Evolutionary conservation across 306 rosid species (phyloP).

Genomic region (Delonix regia): DNA sequence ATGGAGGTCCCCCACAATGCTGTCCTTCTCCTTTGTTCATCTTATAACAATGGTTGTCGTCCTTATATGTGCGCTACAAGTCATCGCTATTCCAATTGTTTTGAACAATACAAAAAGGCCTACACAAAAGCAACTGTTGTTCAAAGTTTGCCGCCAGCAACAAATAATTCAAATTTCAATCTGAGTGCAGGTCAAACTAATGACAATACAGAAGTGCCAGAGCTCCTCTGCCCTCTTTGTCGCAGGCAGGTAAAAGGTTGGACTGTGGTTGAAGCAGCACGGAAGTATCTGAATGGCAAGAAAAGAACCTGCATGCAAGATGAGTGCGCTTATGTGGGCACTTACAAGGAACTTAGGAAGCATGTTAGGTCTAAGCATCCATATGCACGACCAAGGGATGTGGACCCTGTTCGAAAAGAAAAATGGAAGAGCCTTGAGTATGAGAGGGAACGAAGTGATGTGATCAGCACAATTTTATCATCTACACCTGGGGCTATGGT

Average conservation of each 20-base stretch:
- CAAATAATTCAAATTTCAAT: conserved; percentile 45
- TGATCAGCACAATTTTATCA: conserved; percentile 86
- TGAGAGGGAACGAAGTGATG: conserved; percentile 92
- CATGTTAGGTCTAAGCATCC: conserved; percentile 91
- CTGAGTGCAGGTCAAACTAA: conserved; percentile 50
- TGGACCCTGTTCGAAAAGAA: conserved; percentile 83
- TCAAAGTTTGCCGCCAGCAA: conserved; percentile 51
- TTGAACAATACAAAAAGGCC: conserved; percentile 92
- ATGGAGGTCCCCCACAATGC: conserved; percentile 99
- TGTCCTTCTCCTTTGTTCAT: conserved; percentile 94
- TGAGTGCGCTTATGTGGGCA: conserved; percentile 78
- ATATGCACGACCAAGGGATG: conserved; percentile 84
- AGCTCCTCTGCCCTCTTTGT: conserved; percentile 97
- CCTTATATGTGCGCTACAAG: conserved; percentile 98
- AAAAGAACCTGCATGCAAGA: conserved; percentile 94
- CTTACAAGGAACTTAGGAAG: conserved; percentile 78
- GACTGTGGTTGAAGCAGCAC: conserved; percentile 92
- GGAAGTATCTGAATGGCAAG: conserved; percentile 80
- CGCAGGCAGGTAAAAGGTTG: conserved; percentile 96
- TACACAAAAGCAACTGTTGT: conserved; percentile 67
- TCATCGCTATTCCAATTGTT: conserved; percentile 88
- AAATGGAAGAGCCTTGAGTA: conserved; percentile 90
- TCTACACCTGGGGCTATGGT: conserved; percentile 93
- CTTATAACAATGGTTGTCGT: conserved; percentile 95
- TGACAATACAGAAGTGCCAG: conserved; percentile 56